Evolutionary conservation across 495 filamentous ascomycete genomes (phyloP), one percentile per base, ranked within the genome.

Genomic region (Aspergillus coremiiformis): DNA sequence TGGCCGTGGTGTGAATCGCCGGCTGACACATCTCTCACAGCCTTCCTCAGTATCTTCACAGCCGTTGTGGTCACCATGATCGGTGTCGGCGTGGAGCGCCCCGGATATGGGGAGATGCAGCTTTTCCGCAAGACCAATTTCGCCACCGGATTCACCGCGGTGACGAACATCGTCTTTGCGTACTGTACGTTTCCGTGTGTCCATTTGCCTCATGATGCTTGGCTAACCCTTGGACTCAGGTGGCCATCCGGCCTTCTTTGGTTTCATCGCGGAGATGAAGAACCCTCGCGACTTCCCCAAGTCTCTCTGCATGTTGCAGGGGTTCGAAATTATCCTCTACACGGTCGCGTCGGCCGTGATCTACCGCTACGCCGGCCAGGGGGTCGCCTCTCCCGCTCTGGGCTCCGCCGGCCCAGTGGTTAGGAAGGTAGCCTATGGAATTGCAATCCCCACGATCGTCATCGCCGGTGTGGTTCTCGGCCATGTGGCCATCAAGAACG

Each of bases 21-120:
- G 1, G 17, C 27, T 43, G 8, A 11, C 49, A 41, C 12, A 47
- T 30, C 1, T 9, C 7, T 2, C 5, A 24, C 44, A 50, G 62
- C 76, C 4, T 87, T 85, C 60, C 66, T 79, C 33, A 84, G 83
- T 61, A 83, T 90, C 61, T 61, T 86, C 15, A 64, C 68, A 32
- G 86, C 88, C 11, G 84, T 90, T 26, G 67, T 83, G 29, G 73
- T 89, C 58, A 82, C 84, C 48, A 88, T 91, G 77, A 75, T 87
- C 56, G 80, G 72, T 4, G 82, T 83, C 5, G 80, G 77, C 14
- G 55, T 84, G 11, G 55, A 64, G 23, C 63, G 52, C 58, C 53
- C 59, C 21, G 58, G 54, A 27, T 45, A 51, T 21, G 51, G 45
- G 2, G 54, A 48, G 4, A 54, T 65, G 15, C 41, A 59, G 19